Conservation (phyloP, 768 basidiomycete species). For the Podaxis sp. region DNA sequence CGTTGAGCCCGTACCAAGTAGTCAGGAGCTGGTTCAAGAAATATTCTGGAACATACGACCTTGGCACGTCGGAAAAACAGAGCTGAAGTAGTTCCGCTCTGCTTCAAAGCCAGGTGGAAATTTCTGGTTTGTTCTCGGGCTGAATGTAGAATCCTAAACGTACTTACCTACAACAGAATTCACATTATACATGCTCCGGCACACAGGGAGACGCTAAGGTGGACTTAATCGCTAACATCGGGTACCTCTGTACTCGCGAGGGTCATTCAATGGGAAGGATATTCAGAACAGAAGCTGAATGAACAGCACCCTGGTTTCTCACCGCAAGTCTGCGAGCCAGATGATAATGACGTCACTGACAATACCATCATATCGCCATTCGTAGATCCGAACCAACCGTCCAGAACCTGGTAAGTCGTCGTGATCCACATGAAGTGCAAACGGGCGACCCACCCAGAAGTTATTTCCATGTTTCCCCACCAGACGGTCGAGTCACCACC, state of each 20-base stretch:
- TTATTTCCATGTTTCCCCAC: neutral
- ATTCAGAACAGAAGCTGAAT: neutral
- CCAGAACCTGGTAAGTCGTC: neutral
- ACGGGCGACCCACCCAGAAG: neutral
- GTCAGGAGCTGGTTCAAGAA: neutral
- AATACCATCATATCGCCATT: slow-evolving; percentile 1
- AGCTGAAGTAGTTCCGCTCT: neutral
- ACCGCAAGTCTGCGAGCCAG: neutral
- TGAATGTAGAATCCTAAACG: neutral
- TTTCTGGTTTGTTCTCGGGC: too few relatives aligned
- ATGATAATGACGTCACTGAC: slow-evolving; percentile 1
- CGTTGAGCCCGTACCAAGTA: neutral
- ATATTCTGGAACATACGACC: neutral
- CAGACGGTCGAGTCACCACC: neutral
- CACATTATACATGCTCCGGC: neutral
- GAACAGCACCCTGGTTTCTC: neutral
- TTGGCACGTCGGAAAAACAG: neutral
- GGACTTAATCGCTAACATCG: neutral
- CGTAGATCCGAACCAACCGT: slow-evolving; percentile 1
- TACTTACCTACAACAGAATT: neutral
- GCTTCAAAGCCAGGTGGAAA: neutral
- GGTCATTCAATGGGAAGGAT: neutral
- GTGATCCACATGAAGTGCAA: neutral
- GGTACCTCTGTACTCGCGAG: neutral
- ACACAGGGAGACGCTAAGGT: neutral